Evolutionary conservation across 495 filamentous ascomycete genomes (phyloP).

Genomic region (Neurospora sp.): DNA sequence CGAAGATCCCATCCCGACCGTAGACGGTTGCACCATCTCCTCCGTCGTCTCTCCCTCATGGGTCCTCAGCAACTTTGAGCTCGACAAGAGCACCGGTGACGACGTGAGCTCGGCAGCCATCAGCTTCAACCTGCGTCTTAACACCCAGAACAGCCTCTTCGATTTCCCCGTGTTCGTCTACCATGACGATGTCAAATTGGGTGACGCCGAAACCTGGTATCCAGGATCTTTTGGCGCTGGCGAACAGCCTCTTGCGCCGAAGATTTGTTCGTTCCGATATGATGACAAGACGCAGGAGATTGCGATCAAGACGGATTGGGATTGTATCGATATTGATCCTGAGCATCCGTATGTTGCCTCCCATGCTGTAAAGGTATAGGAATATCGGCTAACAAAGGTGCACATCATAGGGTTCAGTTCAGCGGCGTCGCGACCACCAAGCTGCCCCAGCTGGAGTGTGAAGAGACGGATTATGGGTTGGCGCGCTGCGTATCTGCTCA

Average conservation of each 20-base stretch:
- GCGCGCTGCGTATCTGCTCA: not conserved
- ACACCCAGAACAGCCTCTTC: conserved; percentile 9
- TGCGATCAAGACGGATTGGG: conserved; percentile 15
- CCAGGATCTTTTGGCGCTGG: conserved; percentile 11
- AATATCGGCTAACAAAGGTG: too few species aligned
- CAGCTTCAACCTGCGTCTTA: conserved; percentile 19
- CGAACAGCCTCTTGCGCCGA: conserved; percentile 10
- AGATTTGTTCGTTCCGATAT: conserved; percentile 13
- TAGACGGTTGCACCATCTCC: conserved; percentile 20
- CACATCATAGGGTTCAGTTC: too few species aligned
- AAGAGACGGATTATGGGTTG: not conserved
- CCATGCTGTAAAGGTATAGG: too few species aligned
- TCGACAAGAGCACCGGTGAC: conserved; percentile 3
- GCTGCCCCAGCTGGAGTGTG: conserved; percentile 4
- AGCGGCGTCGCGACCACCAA: conserved; percentile 14
- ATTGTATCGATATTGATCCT: conserved; percentile 18
- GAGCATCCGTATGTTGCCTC: conserved; percentile 15
- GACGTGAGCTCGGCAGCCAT: conserved; percentile 4
- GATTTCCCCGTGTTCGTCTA: conserved; percentile 10
- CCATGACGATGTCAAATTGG: conserved; percentile 2
- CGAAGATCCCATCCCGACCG: conserved; percentile 13
- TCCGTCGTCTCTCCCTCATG: conserved; percentile 18
- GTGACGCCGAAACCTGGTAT: conserved; percentile 11
- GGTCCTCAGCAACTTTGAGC: conserved; percentile 15
- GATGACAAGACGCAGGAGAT: conserved; percentile 2